Base-by-base conservation (phyloP, 139 green algal species). In the Raphidocelis subcapitata region DNA sequence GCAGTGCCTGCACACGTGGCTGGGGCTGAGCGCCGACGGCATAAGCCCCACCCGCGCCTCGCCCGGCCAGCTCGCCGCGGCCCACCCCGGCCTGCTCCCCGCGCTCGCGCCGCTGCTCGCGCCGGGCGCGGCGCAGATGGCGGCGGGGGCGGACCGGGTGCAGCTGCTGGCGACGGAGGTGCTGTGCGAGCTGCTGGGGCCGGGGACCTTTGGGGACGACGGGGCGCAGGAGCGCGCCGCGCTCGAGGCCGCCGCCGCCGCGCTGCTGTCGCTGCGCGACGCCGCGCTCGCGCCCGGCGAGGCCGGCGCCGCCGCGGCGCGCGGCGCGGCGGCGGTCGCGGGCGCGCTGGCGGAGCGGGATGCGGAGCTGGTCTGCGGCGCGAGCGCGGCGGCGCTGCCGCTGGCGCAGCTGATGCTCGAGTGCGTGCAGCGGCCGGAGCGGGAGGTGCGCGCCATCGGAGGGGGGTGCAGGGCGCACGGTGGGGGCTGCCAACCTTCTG, bases 391-490 rank as follows among this genome's bases (percentile, higher is more conserved):
- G 29, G 29, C 82, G 67, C 47, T 73, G 44, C 62, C 77, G 28
- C 51, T 94, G 3, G 71, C 76, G 41, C 71, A 83, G 37, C 47
- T 94, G 3, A 76, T 91, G 82, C 59, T 85, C 35, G 60, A 70
- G 24, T 70, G 61, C 36, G 61, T 70, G 18, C 46, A 33, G 20
- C 60, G 70, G 23, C 46, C 46, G 3, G 74, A 73, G 36, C 72
- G 72, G 28, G 65, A 32, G 26, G 75, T 74, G 33, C 31, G 29
- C 4, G 10, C 2, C 18, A 36, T 35, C 24, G 24, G 24, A 4
- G 55, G 2, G 24, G 8, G 23, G 55, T 5, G 3, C 10, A 23
- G 3, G 57, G 21, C 5, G 41, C 41, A 12, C 41, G 12, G 8
- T 49, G 8, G 41, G 8, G 41, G 41, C 41, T 49, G 41, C 12